These are phyloP conservation scores for Lupinus albus DNA, from an alignment of 306 rosid genomes.

Conservation along the genomic window DNA sequence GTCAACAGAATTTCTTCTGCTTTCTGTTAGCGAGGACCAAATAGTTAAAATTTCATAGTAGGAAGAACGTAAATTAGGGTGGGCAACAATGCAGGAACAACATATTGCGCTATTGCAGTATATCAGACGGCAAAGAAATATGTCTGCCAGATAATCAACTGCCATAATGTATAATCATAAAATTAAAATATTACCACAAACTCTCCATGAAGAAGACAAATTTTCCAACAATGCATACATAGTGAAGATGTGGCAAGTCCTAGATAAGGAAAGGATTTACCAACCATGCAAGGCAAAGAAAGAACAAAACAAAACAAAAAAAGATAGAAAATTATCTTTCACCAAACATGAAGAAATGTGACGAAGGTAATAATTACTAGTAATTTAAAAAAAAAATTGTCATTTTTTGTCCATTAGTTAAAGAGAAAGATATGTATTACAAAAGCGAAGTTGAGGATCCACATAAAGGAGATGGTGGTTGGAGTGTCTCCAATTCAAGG, in stretches of 20 bases:
- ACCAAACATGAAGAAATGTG: slow-evolving; percentile 1
- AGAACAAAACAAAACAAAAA: neutral
- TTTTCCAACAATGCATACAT: neutral
- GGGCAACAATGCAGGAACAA: slow-evolving; percentile 20
- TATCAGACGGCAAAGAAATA: slow-evolving; percentile 13
- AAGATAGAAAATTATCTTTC: neutral
- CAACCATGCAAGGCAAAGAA: slow-evolving; percentile 20
- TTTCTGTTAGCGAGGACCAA: slow-evolving; percentile 62
- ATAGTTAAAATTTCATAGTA: slow-evolving; percentile 22
- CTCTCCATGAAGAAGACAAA: neutral
- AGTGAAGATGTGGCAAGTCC: slow-evolving; percentile 3
- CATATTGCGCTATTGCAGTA: slow-evolving; percentile 10
- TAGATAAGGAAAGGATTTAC: slow-evolving; percentile 1
- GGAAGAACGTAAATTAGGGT: slow-evolving; percentile 14
- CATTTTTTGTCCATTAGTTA: neutral
- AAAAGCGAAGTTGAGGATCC: slow-evolving; percentile 1
- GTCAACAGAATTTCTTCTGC: slow-evolving; percentile 81
- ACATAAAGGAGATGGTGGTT: neutral
- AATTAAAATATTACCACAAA: neutral
- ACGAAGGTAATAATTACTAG: neutral
- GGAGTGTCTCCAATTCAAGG: slow-evolving; percentile 3
- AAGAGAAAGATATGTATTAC: neutral
- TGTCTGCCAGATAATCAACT: neutral
- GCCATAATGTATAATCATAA: neutral
- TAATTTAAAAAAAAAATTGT: neutral